phyloP scores from a whole-genome alignment of 371 early-diverging fungal genomes.

The Blastocladiella emersonii region DNA sequence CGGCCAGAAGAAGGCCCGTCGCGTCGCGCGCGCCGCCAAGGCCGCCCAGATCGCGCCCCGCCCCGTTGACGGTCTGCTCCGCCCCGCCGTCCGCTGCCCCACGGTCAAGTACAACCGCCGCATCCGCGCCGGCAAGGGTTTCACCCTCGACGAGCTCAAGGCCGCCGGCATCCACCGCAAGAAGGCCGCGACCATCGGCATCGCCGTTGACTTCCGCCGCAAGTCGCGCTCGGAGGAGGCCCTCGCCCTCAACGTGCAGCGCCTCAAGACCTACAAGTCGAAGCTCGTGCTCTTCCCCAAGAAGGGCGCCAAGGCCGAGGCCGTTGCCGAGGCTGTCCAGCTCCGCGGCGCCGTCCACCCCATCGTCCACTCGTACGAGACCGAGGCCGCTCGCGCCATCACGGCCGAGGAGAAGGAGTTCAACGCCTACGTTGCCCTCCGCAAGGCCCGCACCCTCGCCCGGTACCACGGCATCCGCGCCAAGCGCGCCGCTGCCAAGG shows the following conservation, averaged over 20 bases:
- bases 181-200: constrained; percentile 93
- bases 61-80: constrained; percentile 91
- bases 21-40: constrained; percentile 81
- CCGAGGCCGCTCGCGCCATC: constrained; percentile 68
- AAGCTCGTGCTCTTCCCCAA: constrained; percentile 88
- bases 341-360: constrained; percentile 56
- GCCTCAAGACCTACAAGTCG: constrained; percentile 92
- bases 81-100: constrained; percentile 96
- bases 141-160: constrained; percentile 97
- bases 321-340: constrained; percentile 55
- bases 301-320: constrained; percentile 68
- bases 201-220: constrained; percentile 97
- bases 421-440: constrained; percentile 66
- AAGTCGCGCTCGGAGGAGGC: constrained; percentile 94
- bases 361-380: constrained; percentile 47
- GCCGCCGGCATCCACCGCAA: constrained; percentile 89
- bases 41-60: constrained; percentile 93
- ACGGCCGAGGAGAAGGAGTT: constrained; percentile 68
- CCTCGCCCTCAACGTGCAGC: constrained; percentile 86
- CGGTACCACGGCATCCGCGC: background rate
- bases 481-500: background rate
- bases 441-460: background rate
- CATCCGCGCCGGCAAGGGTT: constrained; percentile 96
- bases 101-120: constrained; percentile 99
- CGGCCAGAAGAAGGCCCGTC: constrained; percentile 83